phyloP scores from a whole-genome alignment of 1,139 yeast genomes.

The Scheffersomyces parashehatae region DNA sequence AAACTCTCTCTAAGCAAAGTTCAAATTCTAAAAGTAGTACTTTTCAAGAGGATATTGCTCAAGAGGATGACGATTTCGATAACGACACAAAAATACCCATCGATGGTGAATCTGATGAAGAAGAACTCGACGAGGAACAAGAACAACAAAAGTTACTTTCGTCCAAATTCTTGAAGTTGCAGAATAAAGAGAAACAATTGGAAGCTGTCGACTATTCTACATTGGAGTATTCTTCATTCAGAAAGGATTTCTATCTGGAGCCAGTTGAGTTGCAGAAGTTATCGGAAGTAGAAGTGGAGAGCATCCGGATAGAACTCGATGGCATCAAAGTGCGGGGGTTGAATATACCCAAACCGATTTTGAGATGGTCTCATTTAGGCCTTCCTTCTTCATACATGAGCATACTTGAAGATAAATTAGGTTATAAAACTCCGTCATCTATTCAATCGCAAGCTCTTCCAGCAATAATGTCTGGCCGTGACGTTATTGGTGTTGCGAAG shows the following conservation, averaged over 20 bases:
- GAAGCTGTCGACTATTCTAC: slow-evolving; percentile 45
- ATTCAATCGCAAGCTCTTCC: slow-evolving; percentile 94
- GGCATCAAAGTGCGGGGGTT: slow-evolving; percentile 65
- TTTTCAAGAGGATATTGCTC: neutral
- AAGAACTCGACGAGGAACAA: slow-evolving; percentile 20
- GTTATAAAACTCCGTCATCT: slow-evolving; percentile 71
- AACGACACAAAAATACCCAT: neutral
- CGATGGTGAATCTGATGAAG: slow-evolving; percentile 11
- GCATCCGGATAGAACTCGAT: slow-evolving; percentile 56
- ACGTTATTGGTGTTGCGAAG: slow-evolving; percentile 90
- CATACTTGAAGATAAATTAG: slow-evolving; percentile 49
- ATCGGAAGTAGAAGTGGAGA: slow-evolving; percentile 52
- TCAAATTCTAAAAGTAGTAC: neutral
- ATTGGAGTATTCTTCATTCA: slow-evolving; percentile 53
- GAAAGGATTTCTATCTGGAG: slow-evolving; percentile 66
- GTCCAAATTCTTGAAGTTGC: slow-evolving; percentile 30
- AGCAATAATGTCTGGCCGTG: slow-evolving; percentile 84
- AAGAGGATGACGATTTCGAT: neutral
- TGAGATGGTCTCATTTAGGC: slow-evolving; percentile 81
- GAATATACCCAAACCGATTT: slow-evolving; percentile 65
- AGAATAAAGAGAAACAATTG: slow-evolving; percentile 37
- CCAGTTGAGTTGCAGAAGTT: slow-evolving; percentile 54
- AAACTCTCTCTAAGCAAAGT: slow-evolving; percentile 2
- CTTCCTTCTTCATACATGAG: slow-evolving; percentile 60
- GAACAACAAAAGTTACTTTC: slow-evolving; percentile 25